These are phyloP conservation scores for Aspergillus proliferans DNA, from an alignment of 2,329 filamentous ascomycete species.

Conservation along the genomic window DNA sequence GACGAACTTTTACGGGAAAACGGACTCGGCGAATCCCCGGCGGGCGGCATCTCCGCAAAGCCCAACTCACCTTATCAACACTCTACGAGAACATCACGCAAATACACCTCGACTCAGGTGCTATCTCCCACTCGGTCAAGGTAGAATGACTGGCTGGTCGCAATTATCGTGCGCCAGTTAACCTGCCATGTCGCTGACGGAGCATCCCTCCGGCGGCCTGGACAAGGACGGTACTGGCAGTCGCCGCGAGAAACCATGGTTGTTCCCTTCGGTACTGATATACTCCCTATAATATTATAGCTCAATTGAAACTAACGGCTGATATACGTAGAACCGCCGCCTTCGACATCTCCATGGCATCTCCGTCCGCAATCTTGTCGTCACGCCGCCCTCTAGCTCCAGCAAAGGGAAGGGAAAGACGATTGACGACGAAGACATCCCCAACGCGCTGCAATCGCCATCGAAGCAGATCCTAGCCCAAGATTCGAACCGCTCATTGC, in stretches of 20 bases:
- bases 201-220: conserved; percentile 10
- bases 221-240: conserved; percentile 22
- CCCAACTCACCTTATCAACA: neutral
- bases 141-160: conserved; percentile 13
- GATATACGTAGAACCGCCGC: conserved; percentile 64
- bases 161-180: conserved; percentile 5
- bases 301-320: neutral
- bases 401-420: conserved; percentile 52
- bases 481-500: conserved; percentile 43
- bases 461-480: conserved; percentile 63
- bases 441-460: conserved; percentile 60
- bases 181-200: conserved; percentile 16
- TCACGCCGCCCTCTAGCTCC: conserved; percentile 47
- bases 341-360: conserved; percentile 82
- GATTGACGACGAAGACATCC: conserved; percentile 69
- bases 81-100: no score
- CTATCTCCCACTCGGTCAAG: neutral
- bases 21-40: conserved; percentile 13
- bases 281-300: neutral
- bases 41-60: neutral
- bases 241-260: conserved; percentile 44
- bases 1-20: conserved; percentile 27
- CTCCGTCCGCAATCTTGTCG: conserved; percentile 76
- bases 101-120: neutral
- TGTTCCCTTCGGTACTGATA: conserved; percentile 44